phyloP scores from a whole-genome alignment of 208 protist genomes.

The Vickermania spadyakhi region DNA sequence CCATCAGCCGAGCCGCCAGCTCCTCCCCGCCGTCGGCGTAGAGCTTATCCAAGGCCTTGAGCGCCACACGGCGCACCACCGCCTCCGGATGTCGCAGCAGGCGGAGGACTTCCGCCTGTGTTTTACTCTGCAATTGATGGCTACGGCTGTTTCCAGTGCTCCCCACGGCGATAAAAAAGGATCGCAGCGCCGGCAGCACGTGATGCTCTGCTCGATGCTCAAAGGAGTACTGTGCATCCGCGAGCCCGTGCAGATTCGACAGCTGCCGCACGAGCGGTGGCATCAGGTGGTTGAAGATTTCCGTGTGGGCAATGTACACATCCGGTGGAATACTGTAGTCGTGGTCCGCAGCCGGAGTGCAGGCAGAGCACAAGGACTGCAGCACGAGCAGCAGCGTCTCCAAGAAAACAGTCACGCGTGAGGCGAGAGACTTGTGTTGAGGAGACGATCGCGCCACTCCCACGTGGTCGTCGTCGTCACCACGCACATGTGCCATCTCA shows the following conservation, averaged over 20 bases:
- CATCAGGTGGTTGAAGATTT: slow-evolving; percentile 82
- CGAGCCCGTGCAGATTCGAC: slow-evolving; percentile 56
- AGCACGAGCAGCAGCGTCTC: slow-evolving; percentile 64
- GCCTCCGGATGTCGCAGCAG: slow-evolving; percentile 65
- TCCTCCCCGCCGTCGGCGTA: slow-evolving; percentile 88
- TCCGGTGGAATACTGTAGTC: slow-evolving; percentile 67
- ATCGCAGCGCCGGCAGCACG: slow-evolving; percentile 65
- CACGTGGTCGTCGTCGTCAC: no score
- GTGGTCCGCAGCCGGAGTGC: slow-evolving; percentile 62
- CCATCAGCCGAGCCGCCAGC: slow-evolving; percentile 81
- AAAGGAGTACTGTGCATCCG: slow-evolving; percentile 56
- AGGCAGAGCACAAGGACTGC: slow-evolving; percentile 55
- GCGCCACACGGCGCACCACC: slow-evolving; percentile 51
- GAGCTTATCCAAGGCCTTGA: slow-evolving; percentile 65
- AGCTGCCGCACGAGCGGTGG: slow-evolving; percentile 73
- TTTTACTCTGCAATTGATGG: slow-evolving; percentile 73
- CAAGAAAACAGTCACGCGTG: slow-evolving; percentile 47
- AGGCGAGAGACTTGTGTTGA: slow-evolving; percentile 12
- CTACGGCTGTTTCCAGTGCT: slow-evolving; percentile 34
- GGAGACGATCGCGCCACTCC: slow-evolving; percentile 2
- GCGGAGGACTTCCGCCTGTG: slow-evolving; percentile 71
- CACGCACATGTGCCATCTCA: neutral
- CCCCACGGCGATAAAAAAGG: slow-evolving; percentile 33
- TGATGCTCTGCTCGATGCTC: slow-evolving; percentile 53
- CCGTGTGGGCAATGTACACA: slow-evolving; percentile 56